Evolutionary conservation across 768 basidiomycete species (phyloP).

Genomic region (Tulasnella sp.): DNA sequence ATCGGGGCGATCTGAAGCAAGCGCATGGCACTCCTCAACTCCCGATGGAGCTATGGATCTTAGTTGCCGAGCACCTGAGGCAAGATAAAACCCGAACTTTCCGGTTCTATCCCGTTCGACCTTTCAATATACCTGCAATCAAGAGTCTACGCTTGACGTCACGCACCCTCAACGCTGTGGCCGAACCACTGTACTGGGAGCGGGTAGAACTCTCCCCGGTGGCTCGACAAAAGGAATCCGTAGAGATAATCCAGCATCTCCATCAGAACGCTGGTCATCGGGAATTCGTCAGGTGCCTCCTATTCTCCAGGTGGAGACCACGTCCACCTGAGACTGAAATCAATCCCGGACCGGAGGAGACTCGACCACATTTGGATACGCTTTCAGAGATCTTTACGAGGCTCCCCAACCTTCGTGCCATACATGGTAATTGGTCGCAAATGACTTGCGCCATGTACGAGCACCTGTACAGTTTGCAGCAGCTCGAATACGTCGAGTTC

Average conservation of each 20-base stretch:
- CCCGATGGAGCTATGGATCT: background rate
- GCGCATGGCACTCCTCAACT: background rate
- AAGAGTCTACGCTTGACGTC: constrained; percentile 4
- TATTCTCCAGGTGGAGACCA: background rate
- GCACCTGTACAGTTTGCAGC: background rate
- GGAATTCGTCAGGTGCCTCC: background rate
- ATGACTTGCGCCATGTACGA: constrained; percentile 11
- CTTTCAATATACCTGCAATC: background rate
- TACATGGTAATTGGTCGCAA: background rate
- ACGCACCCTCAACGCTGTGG: background rate
- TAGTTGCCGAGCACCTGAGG: background rate
- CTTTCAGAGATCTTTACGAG: background rate
- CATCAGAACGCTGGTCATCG: background rate
- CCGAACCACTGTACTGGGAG: background rate
- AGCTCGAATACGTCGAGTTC: background rate
- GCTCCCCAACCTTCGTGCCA: background rate
- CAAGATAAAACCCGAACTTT: background rate
- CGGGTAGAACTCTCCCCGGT: background rate
- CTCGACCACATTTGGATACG: background rate
- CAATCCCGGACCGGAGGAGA: background rate
- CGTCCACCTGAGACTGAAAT: background rate
- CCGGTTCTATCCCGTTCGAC: background rate
- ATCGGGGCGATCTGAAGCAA: background rate
- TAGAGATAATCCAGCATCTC: background rate
- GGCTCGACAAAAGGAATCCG: background rate